Base-by-base conservation (phyloP, 1,284 basidiomycete species). In the Trichosporon ovoides region DNA sequence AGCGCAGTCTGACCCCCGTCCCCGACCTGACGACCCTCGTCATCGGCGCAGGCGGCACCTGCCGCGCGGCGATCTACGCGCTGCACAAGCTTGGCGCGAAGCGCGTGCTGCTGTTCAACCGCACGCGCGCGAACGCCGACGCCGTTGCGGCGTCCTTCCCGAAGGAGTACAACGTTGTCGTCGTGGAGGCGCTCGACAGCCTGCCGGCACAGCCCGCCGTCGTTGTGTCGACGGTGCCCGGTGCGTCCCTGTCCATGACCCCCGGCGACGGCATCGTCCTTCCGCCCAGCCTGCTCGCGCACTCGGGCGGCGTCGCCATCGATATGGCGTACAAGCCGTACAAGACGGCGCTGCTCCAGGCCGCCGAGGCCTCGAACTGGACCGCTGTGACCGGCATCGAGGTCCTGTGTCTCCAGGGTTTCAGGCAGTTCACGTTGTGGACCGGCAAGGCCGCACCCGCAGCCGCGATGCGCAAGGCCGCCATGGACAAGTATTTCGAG, bases 271-370 rank as follows among this genome's bases (percentile, higher is more conserved):
- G 79, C 7, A 78, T 91, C 22, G 76, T 81, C 54, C 80, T 94
- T 11, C 82, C 86, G 1, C 62, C 68, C 6, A 77, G 80, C n/a
- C 60, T 81, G 6, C 71, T 81, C 35, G 56, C 69, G 3, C 66
- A 73, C 0, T 65, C 60, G 4, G 77, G 77, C 11, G 85, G 85
- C 31, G 87, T 95, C 12, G 86, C 91, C 3, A 82, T 96, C 28
- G 93, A 97, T 68, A 89, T 95, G 87, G 91, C 91, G 19, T 96
- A 96, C 77, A 87, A 87, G 69, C 91, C 91, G 0, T 83, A 86
- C 56, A 60, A 70, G 46, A 80, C 79, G 22, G 77, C 79, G 14
- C 65, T 81, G 43, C 65, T 80, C 20, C 61, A 72, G 43, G 71
- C 70, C 2, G 72, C 72, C 3, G 65, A 77, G 3, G 78, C 71